Evolutionary conservation across 1,284 basidiomycete species (phyloP).

Genomic region (Pseudozyma hubeiensis): DNA sequence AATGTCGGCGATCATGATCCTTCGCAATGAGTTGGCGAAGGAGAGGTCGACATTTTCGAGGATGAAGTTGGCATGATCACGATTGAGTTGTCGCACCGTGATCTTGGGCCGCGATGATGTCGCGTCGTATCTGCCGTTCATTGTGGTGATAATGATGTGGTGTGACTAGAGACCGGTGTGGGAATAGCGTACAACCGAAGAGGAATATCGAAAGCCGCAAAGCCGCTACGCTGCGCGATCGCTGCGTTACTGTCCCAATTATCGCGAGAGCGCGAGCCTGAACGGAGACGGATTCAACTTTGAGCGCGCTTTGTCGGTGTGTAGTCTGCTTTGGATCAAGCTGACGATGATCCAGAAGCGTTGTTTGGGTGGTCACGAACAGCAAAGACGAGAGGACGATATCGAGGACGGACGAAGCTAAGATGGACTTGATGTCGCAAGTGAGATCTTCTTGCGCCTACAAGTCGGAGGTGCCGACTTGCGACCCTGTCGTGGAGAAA

Average conservation of each 20-base stretch:
- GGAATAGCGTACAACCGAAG: background rate
- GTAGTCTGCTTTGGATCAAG: no score
- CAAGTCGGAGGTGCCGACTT: slow-evolving; percentile 2
- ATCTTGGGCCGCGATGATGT: slow-evolving; percentile 48
- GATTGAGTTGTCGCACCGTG: slow-evolving; percentile 56
- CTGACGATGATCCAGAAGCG: no score
- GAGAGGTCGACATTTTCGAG: slow-evolving; percentile 65
- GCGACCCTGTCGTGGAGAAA: slow-evolving; percentile 25
- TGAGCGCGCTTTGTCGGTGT: no score
- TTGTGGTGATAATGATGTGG: background rate
- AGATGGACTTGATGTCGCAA: slow-evolving; percentile 8
- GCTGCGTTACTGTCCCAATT: no score
- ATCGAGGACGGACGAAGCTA: slow-evolving; percentile 5
- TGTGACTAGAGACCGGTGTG: background rate
- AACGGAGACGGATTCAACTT: no score
- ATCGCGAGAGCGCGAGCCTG: background rate
- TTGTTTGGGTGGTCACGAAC: background rate
- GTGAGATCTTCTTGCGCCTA: slow-evolving; percentile 18
- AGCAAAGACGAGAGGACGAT: slow-evolving; percentile 1
- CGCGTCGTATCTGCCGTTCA: slow-evolving; percentile 49
- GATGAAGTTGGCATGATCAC: slow-evolving; percentile 62
- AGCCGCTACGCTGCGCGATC: no score
- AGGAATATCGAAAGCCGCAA: no score
- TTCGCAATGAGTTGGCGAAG: slow-evolving; percentile 66
- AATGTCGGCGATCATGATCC: slow-evolving; percentile 67